Percentiles rank a stretch among this genome's conserved stretches.
Conservation (phyloP, 768 basidiomycete genomes). For the Neoboletus brunneissimus region DNA sequence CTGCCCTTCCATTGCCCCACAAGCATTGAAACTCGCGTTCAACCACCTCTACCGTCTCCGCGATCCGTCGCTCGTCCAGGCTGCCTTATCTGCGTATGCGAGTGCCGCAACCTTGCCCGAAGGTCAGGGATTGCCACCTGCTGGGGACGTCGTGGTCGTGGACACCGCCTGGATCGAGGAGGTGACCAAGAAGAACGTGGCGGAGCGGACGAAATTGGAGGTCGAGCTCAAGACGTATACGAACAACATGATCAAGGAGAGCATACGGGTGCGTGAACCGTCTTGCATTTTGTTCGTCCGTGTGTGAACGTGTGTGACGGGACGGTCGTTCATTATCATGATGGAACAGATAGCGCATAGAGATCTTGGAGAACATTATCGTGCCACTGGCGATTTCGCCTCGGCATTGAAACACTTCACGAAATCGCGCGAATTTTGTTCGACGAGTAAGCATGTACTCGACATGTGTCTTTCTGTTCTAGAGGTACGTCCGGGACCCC, state of each 20-base stretch:
- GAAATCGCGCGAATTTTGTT: conserved; percentile 92
- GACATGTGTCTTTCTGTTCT: conserved; percentile 87
- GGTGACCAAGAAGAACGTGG: conserved; percentile 57
- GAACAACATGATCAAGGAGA: conserved; percentile 98
- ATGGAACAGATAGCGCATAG: conserved; percentile 77
- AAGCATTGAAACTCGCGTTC: conserved; percentile 68
- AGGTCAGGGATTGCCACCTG: conserved; percentile 43
- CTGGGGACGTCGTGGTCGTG: conserved; percentile 46
- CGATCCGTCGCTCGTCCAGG: conserved; percentile 61
- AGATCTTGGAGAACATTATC: conserved; percentile 80
- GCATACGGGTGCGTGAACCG: conserved; percentile 69
- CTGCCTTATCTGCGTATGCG: conserved; percentile 54
- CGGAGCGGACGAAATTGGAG: conserved; percentile 82
- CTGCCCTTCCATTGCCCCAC: conserved; percentile 68
- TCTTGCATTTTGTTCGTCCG: too few relatives aligned
- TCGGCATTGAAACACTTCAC: conserved; percentile 77
- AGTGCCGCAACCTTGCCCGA: conserved; percentile 32
- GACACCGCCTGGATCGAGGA: conserved; percentile 78
- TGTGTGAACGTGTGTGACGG: neutral
- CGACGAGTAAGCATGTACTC: conserved; percentile 86
- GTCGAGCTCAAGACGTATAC: conserved; percentile 93
- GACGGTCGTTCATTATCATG: neutral
- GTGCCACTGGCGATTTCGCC: conserved; percentile 67
- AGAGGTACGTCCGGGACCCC: conserved; percentile 50
- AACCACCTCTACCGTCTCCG: conserved; percentile 63